phyloP scores from a whole-genome alignment of 2,329 filamentous ascomycete genomes.

The Mycosphaerella arachidis region DNA sequence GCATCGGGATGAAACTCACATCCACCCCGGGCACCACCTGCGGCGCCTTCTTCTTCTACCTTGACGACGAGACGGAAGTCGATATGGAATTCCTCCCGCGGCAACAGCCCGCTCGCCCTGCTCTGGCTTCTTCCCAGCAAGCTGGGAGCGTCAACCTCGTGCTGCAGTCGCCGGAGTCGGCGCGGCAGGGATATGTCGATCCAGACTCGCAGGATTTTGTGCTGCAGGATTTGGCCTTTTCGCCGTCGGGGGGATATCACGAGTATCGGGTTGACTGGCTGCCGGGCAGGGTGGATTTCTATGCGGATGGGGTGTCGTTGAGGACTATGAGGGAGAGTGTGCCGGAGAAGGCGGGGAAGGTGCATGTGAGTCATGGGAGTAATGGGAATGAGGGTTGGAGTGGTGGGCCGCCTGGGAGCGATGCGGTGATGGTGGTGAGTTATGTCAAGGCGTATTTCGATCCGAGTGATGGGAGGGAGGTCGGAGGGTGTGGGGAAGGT shows the following conservation, averaged over 20 bases:
- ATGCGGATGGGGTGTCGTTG: conserved; percentile 58
- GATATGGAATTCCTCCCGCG: conserved; percentile 72
- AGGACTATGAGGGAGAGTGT: conserved; percentile 46
- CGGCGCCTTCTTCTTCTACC: conserved; percentile 78
- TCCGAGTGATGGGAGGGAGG: conserved; percentile 32
- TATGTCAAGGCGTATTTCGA: conserved; percentile 81
- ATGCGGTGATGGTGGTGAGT: conserved; percentile 60
- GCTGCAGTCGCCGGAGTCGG: conserved; percentile 62
- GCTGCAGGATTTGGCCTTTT: conserved; percentile 58
- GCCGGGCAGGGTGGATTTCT: conserved; percentile 60
- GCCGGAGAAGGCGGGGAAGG: conserved; percentile 58
- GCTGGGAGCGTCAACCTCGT: conserved; percentile 65
- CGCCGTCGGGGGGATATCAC: conserved; percentile 62
- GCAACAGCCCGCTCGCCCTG: conserved; percentile 1
- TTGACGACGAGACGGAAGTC: conserved; percentile 74
- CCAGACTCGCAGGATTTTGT: conserved; percentile 55
- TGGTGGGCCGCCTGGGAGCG: conserved; percentile 60
- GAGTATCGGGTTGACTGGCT: conserved; percentile 78
- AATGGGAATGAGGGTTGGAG: conserved; percentile 71
- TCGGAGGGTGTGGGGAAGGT: background rate
- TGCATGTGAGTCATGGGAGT: conserved; percentile 72
- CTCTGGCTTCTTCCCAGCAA: background rate
- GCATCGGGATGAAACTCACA: conserved; percentile 63
- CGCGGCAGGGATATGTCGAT: conserved; percentile 58
- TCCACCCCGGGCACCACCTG: conserved; percentile 65